Evolutionary conservation across 2,329 filamentous ascomycete genomes (phyloP).

Genomic region (Aspergillus sp.): DNA sequence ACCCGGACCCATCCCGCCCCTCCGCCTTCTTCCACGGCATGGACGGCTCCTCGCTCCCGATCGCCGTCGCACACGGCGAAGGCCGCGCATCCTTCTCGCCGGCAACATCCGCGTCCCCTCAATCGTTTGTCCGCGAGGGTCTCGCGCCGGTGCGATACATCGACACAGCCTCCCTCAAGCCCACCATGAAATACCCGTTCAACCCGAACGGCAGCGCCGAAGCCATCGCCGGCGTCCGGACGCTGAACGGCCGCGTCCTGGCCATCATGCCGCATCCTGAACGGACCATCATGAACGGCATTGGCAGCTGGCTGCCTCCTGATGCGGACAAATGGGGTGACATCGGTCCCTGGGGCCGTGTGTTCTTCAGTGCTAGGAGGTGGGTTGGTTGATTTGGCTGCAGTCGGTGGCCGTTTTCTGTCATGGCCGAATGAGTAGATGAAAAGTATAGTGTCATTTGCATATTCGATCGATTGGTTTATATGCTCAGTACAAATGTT

Average conservation of each 20-base stretch:
- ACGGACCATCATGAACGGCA: slow-evolving; percentile 72
- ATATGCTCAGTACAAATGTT: no score
- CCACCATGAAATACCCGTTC: slow-evolving; percentile 74
- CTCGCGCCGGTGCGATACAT: slow-evolving; percentile 74
- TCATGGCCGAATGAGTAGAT: no score
- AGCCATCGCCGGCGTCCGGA: slow-evolving; percentile 72
- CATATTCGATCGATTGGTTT: no score
- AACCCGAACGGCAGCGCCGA: slow-evolving; percentile 81
- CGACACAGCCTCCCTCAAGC: slow-evolving; percentile 62
- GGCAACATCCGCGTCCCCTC: slow-evolving; percentile 36
- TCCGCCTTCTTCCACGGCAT: slow-evolving; percentile 90
- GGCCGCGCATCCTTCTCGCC: slow-evolving; percentile 65
- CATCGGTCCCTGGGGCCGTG: slow-evolving; percentile 72
- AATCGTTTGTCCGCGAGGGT: slow-evolving; percentile 51
- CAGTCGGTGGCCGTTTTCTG: no score
- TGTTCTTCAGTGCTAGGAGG: slow-evolving; percentile 78
- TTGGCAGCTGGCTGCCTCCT: slow-evolving; percentile 64
- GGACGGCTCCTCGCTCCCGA: slow-evolving; percentile 70
- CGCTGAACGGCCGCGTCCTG: slow-evolving; percentile 66
- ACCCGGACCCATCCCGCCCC: slow-evolving; percentile 46
- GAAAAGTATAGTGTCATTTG: no score
- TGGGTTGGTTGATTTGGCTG: slow-evolving; percentile 65
- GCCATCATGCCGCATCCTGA: slow-evolving; percentile 93
- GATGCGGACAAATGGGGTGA: slow-evolving; percentile 62
- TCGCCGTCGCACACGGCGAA: slow-evolving; percentile 84